Conservation (phyloP, 495 filamentous ascomycete genomes). For the Thermothielavioides terrestris region DNA sequence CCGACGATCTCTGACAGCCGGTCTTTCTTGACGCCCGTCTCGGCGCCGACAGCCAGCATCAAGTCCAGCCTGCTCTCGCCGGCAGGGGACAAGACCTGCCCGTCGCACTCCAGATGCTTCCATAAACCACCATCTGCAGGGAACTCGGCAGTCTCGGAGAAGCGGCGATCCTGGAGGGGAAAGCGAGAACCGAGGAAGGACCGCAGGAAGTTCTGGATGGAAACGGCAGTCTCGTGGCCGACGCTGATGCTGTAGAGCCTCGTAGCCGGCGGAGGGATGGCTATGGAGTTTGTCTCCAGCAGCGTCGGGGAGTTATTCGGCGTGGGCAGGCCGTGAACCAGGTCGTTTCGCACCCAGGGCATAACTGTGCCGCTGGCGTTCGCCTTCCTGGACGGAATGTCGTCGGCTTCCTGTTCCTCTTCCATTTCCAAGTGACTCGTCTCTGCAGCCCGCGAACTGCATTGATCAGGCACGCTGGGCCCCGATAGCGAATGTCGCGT, state of each 20-base stretch:
- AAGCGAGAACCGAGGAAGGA: constrained; percentile 32
- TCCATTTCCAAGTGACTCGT: not conserved
- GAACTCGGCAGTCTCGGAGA: not conserved
- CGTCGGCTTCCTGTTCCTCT: not conserved
- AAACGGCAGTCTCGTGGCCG: constrained; percentile 29
- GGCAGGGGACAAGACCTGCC: constrained; percentile 1
- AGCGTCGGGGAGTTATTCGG: constrained; percentile 15
- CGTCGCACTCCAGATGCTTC: constrained; percentile 28
- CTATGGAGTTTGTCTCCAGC: constrained; percentile 1
- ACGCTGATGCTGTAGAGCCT: constrained; percentile 31
- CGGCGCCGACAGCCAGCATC: constrained; percentile 37
- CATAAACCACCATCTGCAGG: constrained; percentile 16
- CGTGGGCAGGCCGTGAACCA: constrained; percentile 10
- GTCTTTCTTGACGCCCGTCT: constrained; percentile 29
- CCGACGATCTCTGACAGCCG: constrained; percentile 27
- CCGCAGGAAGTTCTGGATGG: constrained; percentile 36
- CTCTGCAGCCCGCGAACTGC: not conserved
- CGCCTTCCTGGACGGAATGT: not conserved
- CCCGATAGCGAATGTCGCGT: constrained; percentile 22
- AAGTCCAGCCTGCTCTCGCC: constrained; percentile 30
- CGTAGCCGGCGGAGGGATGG: constrained; percentile 11
- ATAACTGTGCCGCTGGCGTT: constrained; percentile 4
- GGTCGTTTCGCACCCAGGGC: not conserved
- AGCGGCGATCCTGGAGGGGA: constrained; percentile 4
- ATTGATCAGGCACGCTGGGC: not conserved